Base-by-base conservation (phyloP, 768 basidiomycete genomes). In the Lactifluus rugatus region DNA sequence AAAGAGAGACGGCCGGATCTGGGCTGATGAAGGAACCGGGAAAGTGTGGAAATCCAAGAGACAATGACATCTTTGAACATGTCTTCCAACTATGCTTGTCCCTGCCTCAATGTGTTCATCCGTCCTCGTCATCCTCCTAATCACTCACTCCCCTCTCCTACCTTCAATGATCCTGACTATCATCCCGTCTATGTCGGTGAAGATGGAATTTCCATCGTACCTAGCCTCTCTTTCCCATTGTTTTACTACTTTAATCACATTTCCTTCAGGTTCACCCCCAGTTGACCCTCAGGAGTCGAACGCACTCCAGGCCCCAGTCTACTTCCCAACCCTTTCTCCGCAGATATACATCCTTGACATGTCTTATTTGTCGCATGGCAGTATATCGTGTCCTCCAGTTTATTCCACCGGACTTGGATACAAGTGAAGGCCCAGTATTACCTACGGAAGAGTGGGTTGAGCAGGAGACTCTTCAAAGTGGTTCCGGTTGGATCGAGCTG, bases 391-490 rank as follows among this genome's bases (percentile, higher is more conserved):
- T 89, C 28, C 72, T 75, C 62, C 85, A 87, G 64, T 70, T 75
- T 31, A 76, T 84, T 52, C 73, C 80, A 41, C 70, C 72, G 48
- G 83, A 84, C 54, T 69, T 81, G 7, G 83, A 85, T 58, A 74
- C 75, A 14, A 78, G 78, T 49, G 84, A 84, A 54, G 82, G 84
- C 8, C 80, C 82, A 3, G 70, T 89, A 16, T 71, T 88, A 49
- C 86, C 88, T 16, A 81, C 81, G 1, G 81, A 84, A 52, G 85
- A 87, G 46, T 89, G 86, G 85, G 82, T 81, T 6, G 88, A 90
- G 71, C 77, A 80, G 50, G 85, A 87, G 66, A 72, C 81, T 51
- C 74, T 90, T 70, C 81, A 81, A 70, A 85, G 83, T 63, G 70
- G 74, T 34, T 80, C 68, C 53, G 89, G 88, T 11, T 89, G 85